Percentiles rank a stretch among this genome's conserved stretches.
Evolutionary conservation across 176 grass and related monocot species (phyloP).

Genomic region (Triticum aestivum): IWGSC_CS_RefSeq_v2.1 NC_057808.1:296197385-296197884

Average conservation of each 20-base stretch:
- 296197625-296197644: slow-evolving; percentile 86
- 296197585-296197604: slow-evolving; percentile 85
- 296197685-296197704: slow-evolving; percentile 90
- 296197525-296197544: slow-evolving; percentile 97
- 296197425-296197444: slow-evolving; percentile 96
- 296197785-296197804: slow-evolving; percentile 29
- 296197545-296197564: slow-evolving; percentile 95
- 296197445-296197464: slow-evolving; percentile 95
- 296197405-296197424: slow-evolving; percentile 86
- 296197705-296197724: slow-evolving; percentile 58
- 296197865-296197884: not conserved
- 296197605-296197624: slow-evolving; percentile 71
- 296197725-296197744: not conserved
- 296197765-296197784: slow-evolving; percentile 39
- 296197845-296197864: not conserved
- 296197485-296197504: slow-evolving; percentile 95
- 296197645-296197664: slow-evolving; percentile 99
- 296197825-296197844: slow-evolving; percentile 13
- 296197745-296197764: slow-evolving; percentile 5
- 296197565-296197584: slow-evolving; percentile 90
- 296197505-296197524: slow-evolving; percentile 74
- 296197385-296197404: slow-evolving; percentile 83
- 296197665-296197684: slow-evolving; percentile 95
- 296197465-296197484: slow-evolving; percentile 92
- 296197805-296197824: slow-evolving; percentile 17